Percentiles rank a stretch among this genome's conserved stretches.
phyloP scores from a whole-genome alignment of 2,329 filamentous ascomycete genomes.

The Exophiala sp. region DNA sequence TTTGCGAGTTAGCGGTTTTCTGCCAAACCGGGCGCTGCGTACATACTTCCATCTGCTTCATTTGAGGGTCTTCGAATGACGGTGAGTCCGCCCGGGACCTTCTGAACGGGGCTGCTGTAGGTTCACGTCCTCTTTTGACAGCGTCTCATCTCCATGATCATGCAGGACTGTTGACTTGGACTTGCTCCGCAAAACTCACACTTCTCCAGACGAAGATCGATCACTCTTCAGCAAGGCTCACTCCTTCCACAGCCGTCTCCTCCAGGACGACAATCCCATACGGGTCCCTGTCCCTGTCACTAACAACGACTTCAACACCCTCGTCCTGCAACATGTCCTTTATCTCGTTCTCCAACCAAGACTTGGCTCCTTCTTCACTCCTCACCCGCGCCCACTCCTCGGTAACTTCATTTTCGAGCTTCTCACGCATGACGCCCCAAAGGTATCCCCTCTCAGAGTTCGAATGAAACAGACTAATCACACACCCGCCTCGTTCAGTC shows the following conservation, averaged over 20 bases:
- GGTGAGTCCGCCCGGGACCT: too few species aligned
- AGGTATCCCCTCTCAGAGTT: constrained; percentile 89
- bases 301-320: constrained; percentile 66
- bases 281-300: constrained; percentile 78
- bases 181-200: not conserved
- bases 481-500: constrained; percentile 75
- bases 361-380: constrained; percentile 38
- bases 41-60: too few species aligned
- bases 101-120: too few species aligned
- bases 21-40: too few species aligned
- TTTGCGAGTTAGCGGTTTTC: too few species aligned
- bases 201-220: constrained; percentile 54
- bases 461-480: constrained; percentile 85
- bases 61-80: too few species aligned
- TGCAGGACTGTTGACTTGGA: too few species aligned
- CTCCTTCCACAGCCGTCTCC: constrained; percentile 19
- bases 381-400: constrained; percentile 53
- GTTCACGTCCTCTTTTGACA: too few species aligned
- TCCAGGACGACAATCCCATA: constrained; percentile 66
- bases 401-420: constrained; percentile 59
- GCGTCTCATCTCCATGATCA: too few species aligned
- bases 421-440: constrained; percentile 63
- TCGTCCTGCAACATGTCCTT: constrained; percentile 52
- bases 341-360: constrained; percentile 37
- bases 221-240: constrained; percentile 12